A percentile compares a stretch with the other conserved stretches of the same genome.
Evolutionary conservation across 768 basidiomycete genomes (phyloP).

Genomic region (Mycena galericulata): DNA sequence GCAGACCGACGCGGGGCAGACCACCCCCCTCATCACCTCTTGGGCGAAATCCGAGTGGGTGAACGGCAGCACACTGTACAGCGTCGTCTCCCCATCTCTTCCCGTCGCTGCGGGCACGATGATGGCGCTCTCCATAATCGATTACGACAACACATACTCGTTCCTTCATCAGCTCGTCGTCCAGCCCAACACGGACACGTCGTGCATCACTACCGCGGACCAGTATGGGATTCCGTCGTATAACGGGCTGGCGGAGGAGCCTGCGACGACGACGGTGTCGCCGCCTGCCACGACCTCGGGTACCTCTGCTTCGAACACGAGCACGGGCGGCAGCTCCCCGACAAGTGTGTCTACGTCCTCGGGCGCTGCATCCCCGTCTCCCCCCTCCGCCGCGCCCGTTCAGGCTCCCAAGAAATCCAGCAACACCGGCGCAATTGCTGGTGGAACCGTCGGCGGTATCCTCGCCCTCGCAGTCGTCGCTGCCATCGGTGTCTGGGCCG

Average conservation of each 20-base stretch:
- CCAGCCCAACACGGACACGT: constrained; percentile 2
- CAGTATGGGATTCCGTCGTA: neutral
- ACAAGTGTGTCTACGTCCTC: too few species aligned
- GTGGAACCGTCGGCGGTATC: too few species aligned
- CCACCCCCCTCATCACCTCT: neutral
- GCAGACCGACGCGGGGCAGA: neutral
- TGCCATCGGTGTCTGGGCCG: too few species aligned
- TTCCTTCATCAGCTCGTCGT: neutral
- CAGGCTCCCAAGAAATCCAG: too few species aligned
- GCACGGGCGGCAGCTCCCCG: too few species aligned
- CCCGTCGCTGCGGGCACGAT: constrained; percentile 3
- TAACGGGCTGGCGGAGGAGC: neutral
- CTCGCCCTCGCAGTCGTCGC: too few species aligned
- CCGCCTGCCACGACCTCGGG: too few species aligned
- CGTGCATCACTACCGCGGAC: neutral
- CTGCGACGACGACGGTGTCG: constrained; percentile 1
- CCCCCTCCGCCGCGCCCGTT: too few species aligned
- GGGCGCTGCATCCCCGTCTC: too few species aligned
- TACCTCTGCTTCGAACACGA: too few species aligned
- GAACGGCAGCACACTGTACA: neutral
- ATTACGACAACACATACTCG: neutral
- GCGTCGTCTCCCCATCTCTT: neutral
- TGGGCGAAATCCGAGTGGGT: constrained; percentile 3
- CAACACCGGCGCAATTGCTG: too few species aligned
- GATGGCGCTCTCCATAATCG: neutral